Evolutionary conservation across 305 asterid genomes (phyloP).

Genomic region (Withania somnifera): DNA sequence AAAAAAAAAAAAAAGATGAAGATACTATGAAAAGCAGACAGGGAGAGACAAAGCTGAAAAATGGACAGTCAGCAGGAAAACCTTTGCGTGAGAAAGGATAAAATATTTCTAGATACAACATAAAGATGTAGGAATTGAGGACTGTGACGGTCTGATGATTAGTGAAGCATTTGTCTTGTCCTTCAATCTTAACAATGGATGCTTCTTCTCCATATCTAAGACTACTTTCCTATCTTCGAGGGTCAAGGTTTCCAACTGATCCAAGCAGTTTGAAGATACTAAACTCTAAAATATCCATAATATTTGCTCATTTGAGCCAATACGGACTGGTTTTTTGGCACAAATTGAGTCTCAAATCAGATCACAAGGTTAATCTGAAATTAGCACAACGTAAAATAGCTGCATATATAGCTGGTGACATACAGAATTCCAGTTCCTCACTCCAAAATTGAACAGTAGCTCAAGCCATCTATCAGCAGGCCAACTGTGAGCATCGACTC

Average conservation of each 20-base stretch:
- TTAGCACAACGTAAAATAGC: background rate
- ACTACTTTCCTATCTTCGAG: background rate
- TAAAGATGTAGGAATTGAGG: background rate
- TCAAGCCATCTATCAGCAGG: background rate
- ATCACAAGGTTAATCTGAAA: background rate
- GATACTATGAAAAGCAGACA: background rate
- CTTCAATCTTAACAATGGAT: background rate
- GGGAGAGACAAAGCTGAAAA: background rate
- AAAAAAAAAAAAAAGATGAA: too few relatives aligned
- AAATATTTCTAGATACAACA: background rate
- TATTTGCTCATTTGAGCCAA: background rate
- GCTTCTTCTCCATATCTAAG: background rate
- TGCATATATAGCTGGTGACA: background rate
- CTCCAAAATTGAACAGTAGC: background rate
- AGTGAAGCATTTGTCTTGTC: background rate
- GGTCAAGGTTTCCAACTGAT: background rate
- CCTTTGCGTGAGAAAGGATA: background rate
- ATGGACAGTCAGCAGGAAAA: background rate
- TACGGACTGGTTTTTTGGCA: background rate
- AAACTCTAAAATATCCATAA: background rate
- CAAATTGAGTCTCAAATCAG: background rate
- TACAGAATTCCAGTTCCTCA: background rate
- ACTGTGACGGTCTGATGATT: background rate
- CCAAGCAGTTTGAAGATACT: background rate
- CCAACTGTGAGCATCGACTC: background rate